Percentiles rank a stretch among this genome's conserved stretches.
These are phyloP conservation scores for Caryopteris hybrid DNA, from an alignment of 305 asterid genomes.

Conservation along the genomic window DNA sequence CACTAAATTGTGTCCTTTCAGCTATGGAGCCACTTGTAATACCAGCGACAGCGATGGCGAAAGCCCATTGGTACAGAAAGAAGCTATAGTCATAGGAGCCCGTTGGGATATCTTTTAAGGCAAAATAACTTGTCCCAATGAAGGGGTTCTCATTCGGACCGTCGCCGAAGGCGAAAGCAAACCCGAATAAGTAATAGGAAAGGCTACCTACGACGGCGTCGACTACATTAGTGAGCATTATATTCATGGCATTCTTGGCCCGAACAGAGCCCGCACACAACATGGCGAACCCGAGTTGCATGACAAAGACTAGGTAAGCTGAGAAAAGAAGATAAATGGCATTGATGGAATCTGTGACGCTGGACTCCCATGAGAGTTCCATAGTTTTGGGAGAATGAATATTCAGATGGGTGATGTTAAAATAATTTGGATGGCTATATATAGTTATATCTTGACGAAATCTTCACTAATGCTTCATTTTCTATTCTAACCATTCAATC, in stretches of 20 bases:
- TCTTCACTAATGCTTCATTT: too few species aligned
- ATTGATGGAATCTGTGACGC: constrained; percentile 59
- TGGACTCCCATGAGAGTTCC: constrained; percentile 65
- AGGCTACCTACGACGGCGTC: constrained; percentile 75
- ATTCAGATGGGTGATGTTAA: constrained; percentile 15
- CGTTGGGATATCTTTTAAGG: constrained; percentile 46
- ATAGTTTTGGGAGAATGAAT: constrained; percentile 28
- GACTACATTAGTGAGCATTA: constrained; percentile 71
- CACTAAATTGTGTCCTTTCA: constrained; percentile 65
- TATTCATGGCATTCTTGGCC: constrained; percentile 75
- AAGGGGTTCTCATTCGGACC: constrained; percentile 54
- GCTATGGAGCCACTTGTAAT: constrained; percentile 77
- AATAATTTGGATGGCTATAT: constrained; percentile 9
- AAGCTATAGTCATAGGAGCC: constrained; percentile 50
- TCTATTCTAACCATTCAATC: too few species aligned
- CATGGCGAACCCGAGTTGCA: constrained; percentile 86
- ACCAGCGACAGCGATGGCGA: constrained; percentile 80
- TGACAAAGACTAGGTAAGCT: constrained; percentile 61
- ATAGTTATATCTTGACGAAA: too few species aligned
- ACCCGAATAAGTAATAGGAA: constrained; percentile 64
- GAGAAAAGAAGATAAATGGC: constrained; percentile 71
- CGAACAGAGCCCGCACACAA: constrained; percentile 80
- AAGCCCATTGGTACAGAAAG: constrained; percentile 82
- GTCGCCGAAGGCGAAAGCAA: constrained; percentile 66
- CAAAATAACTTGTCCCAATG: constrained; percentile 51